Evolutionary conservation across 768 basidiomycete genomes (phyloP), one percentile per base, ranked within the genome.

Genomic region (Amanita subjunquillea): DNA sequence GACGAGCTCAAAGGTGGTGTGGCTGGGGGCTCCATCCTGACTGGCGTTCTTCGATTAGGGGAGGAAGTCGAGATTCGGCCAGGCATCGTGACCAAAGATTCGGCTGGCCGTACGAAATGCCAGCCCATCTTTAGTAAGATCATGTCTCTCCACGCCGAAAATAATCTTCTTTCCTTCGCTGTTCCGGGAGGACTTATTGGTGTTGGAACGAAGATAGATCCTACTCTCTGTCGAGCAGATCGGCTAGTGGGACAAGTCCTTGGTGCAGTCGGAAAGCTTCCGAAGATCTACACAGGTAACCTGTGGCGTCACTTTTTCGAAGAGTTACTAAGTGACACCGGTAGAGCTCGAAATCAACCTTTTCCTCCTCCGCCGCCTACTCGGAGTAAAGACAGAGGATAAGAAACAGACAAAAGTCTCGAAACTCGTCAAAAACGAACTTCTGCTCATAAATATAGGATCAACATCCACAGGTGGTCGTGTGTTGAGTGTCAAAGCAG

Each of bases 311-410:
- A 2, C 17, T 34, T 32, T 25, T 13, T 0, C 29, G 12, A 43
- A 22, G 7, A 32, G 10, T 10, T 2, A 17, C 55, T 25, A 58
- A 30, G 8, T 27, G 32, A 8, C 6, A 20, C 15, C 8, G 43
- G 3, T 54, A 91, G 92, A 94, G 68, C 76, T 94, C 51, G 91
- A 94, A 68, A 92, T 94, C 64, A 88, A 82, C 60, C 75, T 94
- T 59, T 99, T 97, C 85, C 74, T 98, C 30, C 85, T 99, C 32
- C 89, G 96, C 55, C 83, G 96, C 55, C 72, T 98, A 50, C 80
- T 98, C n/a, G 95, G 96, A 65, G 96, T 99, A 56, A 93, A 94
- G 69, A 92, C 93, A 22, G 95, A 97, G 68, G 96, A 98, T 73
- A 96, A 94, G 75, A 99, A 97, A 67, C 91, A 94, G 66, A 96